Evolutionary conservation across 495 filamentous ascomycete genomes (phyloP).

Genomic region (Arthonia radiata): DNA sequence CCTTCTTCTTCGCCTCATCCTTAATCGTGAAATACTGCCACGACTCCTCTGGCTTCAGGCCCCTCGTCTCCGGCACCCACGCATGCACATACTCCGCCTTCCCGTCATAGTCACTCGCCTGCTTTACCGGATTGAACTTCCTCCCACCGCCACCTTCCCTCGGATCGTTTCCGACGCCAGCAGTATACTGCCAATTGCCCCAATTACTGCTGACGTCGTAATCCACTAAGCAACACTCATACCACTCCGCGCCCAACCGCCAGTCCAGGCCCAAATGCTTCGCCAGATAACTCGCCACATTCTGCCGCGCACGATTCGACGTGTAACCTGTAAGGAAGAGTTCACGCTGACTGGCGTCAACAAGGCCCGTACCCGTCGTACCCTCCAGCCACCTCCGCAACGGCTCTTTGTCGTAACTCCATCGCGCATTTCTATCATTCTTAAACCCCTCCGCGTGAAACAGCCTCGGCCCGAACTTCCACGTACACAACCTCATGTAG

Average conservation of each 20-base stretch:
- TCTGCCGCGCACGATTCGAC: slow-evolving; percentile 43
- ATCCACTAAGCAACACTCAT: slow-evolving; percentile 41
- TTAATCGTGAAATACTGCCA: too few relatives aligned
- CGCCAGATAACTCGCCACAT: slow-evolving; percentile 42
- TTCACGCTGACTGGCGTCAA: slow-evolving; percentile 46
- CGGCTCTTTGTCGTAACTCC: slow-evolving; percentile 9
- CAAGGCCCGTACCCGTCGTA: slow-evolving; percentile 40
- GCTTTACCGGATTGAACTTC: slow-evolving; percentile 51
- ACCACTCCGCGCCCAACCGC: slow-evolving; percentile 57
- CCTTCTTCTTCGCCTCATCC: too few relatives aligned
- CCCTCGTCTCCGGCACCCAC: slow-evolving; percentile 38
- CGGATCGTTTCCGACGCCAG: slow-evolving; percentile 53
- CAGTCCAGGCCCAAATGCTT: slow-evolving; percentile 52
- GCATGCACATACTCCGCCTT: slow-evolving; percentile 35
- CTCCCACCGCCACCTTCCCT: slow-evolving; percentile 23
- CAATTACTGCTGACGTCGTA: slow-evolving; percentile 51
- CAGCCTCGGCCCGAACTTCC: slow-evolving; percentile 34
- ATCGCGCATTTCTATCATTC: slow-evolving; percentile 11
- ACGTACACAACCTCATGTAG: slow-evolving; percentile 44
- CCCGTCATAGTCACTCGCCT: slow-evolving; percentile 43
- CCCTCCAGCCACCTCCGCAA: slow-evolving; percentile 31
- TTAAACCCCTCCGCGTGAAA: slow-evolving; percentile 36
- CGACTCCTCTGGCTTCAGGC: too few relatives aligned
- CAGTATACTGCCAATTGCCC: slow-evolving; percentile 55
- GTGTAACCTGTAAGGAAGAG: slow-evolving; percentile 47